Conservation (phyloP, 495 filamentous ascomycete genomes). For the Podospora pseudopauciseta region DNA sequence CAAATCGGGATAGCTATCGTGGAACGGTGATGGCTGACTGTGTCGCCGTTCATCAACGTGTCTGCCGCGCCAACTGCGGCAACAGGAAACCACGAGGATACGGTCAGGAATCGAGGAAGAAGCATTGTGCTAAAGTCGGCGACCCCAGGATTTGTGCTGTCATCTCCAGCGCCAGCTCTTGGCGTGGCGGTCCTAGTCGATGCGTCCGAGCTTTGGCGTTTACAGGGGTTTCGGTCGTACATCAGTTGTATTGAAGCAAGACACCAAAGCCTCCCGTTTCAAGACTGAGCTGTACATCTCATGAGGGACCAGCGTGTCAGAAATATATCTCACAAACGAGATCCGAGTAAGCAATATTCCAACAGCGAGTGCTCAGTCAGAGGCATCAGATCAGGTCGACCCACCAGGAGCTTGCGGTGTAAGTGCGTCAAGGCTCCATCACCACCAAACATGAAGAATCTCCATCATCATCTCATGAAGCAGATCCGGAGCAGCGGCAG, state of each 20-base stretch:
- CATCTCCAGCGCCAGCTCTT: neutral
- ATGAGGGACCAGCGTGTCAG: too few relatives aligned
- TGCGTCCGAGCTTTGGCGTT: neutral
- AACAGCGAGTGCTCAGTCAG: too few relatives aligned
- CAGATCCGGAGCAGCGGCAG: neutral
- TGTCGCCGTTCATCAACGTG: neutral
- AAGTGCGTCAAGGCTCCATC: neutral
- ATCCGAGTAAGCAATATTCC: too few relatives aligned
- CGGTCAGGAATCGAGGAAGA: neutral
- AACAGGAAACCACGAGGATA: neutral
- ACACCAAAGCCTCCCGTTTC: neutral
- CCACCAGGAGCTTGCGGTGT: neutral
- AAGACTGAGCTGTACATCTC: neutral
- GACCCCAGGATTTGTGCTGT: neutral
- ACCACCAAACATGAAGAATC: neutral
- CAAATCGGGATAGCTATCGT: neutral
- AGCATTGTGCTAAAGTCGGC: neutral
- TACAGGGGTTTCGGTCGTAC: neutral
- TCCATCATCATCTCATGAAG: neutral
- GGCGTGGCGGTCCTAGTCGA: neutral
- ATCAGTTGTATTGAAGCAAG: neutral
- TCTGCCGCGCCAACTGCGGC: neutral
- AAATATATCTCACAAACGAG: too few relatives aligned
- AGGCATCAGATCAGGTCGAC: too few relatives aligned
- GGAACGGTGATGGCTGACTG: neutral